Conservation (phyloP, 139 green algal species). For the Coelastrella sp. region DNA sequence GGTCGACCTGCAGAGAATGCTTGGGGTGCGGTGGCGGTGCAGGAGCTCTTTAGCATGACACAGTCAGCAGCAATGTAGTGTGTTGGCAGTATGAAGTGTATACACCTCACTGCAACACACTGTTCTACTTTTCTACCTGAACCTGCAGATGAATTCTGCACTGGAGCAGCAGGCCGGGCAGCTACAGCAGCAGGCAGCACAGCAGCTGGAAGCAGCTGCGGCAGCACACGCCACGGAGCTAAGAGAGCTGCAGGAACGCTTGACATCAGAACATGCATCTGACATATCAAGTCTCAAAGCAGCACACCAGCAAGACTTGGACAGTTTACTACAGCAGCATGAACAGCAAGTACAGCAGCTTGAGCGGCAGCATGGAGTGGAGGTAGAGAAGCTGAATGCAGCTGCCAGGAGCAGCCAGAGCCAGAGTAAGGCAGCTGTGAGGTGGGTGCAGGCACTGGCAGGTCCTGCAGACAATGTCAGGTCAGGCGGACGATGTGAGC, state of each 20-base stretch:
- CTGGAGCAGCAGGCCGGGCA: conserved; percentile 35
- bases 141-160: conserved; percentile 28
- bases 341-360: conserved; percentile 27
- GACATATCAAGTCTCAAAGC: neutral
- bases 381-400: conserved; percentile 6
- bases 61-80: too few species aligned
- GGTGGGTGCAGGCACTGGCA: neutral
- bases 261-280: conserved; percentile 19
- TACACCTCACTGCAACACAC: too few species aligned
- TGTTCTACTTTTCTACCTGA: neutral
- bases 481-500: too few species aligned
- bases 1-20: too few species aligned
- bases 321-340: neutral
- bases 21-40: too few species aligned
- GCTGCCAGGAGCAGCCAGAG: neutral
- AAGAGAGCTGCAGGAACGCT: neutral
- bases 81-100: too few species aligned
- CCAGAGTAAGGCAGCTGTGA: neutral
- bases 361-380: neutral
- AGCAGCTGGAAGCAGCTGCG: conserved; percentile 36
- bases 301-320: neutral
- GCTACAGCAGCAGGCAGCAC: neutral
- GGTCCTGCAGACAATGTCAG: too few species aligned
- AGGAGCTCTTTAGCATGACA: too few species aligned
- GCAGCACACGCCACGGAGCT: conserved; percentile 21